Base-by-base conservation (phyloP, 2,329 filamentous ascomycete genomes). In the Arthroderma uncinatum region DNA sequence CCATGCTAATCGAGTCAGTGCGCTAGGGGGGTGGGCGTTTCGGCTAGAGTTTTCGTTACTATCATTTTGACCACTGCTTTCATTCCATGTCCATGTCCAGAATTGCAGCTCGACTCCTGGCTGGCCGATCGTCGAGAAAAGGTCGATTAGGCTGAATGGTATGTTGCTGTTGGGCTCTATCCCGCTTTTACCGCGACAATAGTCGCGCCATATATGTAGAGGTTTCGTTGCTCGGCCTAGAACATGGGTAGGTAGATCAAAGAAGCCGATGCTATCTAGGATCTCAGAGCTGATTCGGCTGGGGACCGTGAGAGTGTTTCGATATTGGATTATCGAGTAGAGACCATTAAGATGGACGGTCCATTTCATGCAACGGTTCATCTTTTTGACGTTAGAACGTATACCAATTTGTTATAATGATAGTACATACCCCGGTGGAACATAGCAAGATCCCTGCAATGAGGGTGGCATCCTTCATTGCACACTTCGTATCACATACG, bases 161-260 rank as follows among this genome's bases (percentile, higher is more conserved):
- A 60, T 58, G 4, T 55, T 53, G 56, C 59, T 58, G 19, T 55
- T 42, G 6, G 56, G 50, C 28, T 60, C 59, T 16, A 55, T 60
- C 16, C 59, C 59, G 14, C 25, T 12, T 33, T 57, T 60, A 8
- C 59, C 59, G 23, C 59, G 56, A 36, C 59, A 60, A 36, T 60
- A 60, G 44, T 60, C 59, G 4, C 59, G 56, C 59, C 59, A 60
- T 21, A 60, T 60, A 34, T 60, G 53, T 5, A 60, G 40, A n/a
- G 56, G 36, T 8, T 53, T 50, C 5, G 59, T 56, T 23, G 58
- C 47, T 4, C 59, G 56, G 8, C 59, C 59, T 12, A 60, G 37
- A 30, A 58, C 55, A 21, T 60, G 59, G 9, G 59, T 58, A 9
- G 59, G 56, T 30, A 60, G 47, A 28, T 60, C 59, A 34, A 58